Evolutionary conservation across 75 land plant genomes (phyloP), one percentile per base, ranked within the genome.

Genomic region (Pinus albicaulis): DNA sequence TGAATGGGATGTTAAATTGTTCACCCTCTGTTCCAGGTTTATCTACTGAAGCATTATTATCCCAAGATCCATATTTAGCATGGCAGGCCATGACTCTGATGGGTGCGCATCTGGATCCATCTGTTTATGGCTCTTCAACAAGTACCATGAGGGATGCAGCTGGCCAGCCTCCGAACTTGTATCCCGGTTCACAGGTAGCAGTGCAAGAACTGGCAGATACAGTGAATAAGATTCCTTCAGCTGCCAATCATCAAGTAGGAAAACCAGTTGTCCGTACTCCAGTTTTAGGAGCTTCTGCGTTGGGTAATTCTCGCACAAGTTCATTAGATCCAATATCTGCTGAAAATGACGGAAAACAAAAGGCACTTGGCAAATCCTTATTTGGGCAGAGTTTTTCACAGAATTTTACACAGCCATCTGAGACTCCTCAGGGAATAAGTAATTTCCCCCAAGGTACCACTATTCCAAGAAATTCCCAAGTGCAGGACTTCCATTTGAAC

Each of bases 101-200:
- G 74, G 85, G 81, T 20, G 85, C 82, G 58, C 89, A 80, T 44
- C 12, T 61, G 44, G 81, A 83, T 58, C 85, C 55, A 55, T 80
- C 89, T 56, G 55, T 80, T 19, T 87, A 84, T 84, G 85, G 84
- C 4, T 74, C 78, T 75, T 84, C 90, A 60, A 74, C 86, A 61
- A 61, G 76, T 63, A 73, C 31, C 63, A 28, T 80, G 26, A 83
- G 86, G 55, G 74, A 83, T 23, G 31, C 72, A 41, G 17, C 59
- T 36, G 66, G 76, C 2, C 62, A 75, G 48, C 23, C 48, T 6
- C 62, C 22, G 25, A 78, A 76, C 78, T 77, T 76, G 8, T 73
- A 80, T 83, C 56, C 80, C n/a, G 75, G 76, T 38, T 8, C 76
- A 12, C 80, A 81, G 69, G 86, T 83, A 28, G 59, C 77, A 13